Conservation (phyloP, 495 filamentous ascomycete genomes). For the Neurospora intermedia region DNA sequence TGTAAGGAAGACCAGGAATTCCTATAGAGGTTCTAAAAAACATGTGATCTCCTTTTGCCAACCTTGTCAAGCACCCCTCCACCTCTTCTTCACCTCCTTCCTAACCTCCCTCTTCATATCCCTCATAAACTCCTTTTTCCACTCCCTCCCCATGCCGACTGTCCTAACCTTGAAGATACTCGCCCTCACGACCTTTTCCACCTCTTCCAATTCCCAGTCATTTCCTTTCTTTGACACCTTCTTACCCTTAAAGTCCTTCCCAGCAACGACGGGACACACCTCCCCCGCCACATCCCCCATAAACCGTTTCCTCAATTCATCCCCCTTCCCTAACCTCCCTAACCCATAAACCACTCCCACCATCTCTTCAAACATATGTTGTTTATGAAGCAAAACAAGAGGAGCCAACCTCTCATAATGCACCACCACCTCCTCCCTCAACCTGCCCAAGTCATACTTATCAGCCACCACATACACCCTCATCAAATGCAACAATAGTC, state of each 20-base stretch:
- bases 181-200: not conserved
- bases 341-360: not conserved
- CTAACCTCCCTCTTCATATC: not conserved
- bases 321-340: not conserved
- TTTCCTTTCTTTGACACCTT: no score
- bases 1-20: no score
- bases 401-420: not conserved
- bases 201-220: not conserved
- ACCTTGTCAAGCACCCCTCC: not conserved
- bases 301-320: not conserved
- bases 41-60: no score
- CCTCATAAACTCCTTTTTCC: not conserved
- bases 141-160: not conserved
- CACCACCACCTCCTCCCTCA: not conserved
- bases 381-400: not conserved
- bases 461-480: not conserved
- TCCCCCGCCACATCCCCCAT: not conserved
- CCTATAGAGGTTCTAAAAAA: no score
- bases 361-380: not conserved
- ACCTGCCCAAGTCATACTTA: not conserved
- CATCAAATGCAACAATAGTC: not conserved
- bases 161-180: not conserved
- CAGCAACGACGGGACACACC: not conserved
- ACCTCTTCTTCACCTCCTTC: not conserved
- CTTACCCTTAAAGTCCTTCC: no score